Base-by-base conservation (phyloP, 352 stramenopile genomes). In the Elongisporangium anandrum region DNA sequence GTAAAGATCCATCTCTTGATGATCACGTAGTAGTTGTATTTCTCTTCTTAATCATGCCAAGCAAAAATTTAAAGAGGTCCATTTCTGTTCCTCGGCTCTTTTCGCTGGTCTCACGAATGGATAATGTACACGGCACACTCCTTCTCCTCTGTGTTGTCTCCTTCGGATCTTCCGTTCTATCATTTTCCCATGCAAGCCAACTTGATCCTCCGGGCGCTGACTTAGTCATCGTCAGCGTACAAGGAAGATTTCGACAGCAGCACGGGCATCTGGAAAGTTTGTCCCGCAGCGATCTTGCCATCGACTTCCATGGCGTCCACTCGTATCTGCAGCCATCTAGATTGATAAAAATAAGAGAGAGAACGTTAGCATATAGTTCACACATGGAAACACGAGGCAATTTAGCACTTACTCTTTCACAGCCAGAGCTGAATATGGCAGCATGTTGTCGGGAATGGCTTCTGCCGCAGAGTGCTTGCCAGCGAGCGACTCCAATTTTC, bases 261-360 rank as follows among this genome's bases (percentile, higher is more conserved):
- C 55, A 93, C 79, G 34, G 87, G 87, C 77, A 95, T 89, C 56
- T 85, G 74, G 66, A 95, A 93, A 8, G 79, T 63, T 58, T 93
- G 70, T 4, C 85, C 85, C 12, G 73, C 69, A 38, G 87, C 83
- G 61, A 95, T 91, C 67, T 90, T 90, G 56, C 75, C 63, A 57
- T 95, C 87, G 50, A 94, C 90, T 56, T 95, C 87, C 72, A 95
- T 84, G 20, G 77, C 81, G 58, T 91, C 85, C 17, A 95, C 87
- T 26, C 87, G 87, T 54, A 94, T 79, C 51, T 94, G 81, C 4
- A 95, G 75, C 87, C 87, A 95, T 57, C 87, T 95, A 34, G 15
- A 54, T n/a, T n/a, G 52, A 52, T 7, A 62, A 20, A 62, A 20
- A 54, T 47, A 48, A 54, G 3, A 52, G 39, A 9, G 16, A 52